These are phyloP conservation scores for Aspergillus bombycis DNA, from an alignment of 2,329 filamentous ascomycete genomes.

Conservation along the genomic window DNA sequence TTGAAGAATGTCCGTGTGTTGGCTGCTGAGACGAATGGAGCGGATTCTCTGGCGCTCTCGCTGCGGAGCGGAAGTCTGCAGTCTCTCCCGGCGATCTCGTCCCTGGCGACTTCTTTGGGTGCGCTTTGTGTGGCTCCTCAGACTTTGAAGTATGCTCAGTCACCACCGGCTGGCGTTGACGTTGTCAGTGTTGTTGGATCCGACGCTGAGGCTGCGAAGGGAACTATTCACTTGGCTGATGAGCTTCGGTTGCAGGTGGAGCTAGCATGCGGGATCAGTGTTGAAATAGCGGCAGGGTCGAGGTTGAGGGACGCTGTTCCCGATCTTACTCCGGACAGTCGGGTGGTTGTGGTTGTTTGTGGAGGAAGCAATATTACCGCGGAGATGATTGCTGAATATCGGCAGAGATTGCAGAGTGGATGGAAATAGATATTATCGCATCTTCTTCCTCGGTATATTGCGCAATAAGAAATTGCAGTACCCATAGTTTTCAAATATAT, in stretches of 20 bases:
- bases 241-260: constrained; percentile 80
- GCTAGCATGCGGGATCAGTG: constrained; percentile 76
- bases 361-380: constrained; percentile 55
- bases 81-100: constrained; percentile 69
- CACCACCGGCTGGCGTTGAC: constrained; percentile 40
- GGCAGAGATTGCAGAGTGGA: constrained; percentile 42
- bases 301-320: constrained; percentile 30
- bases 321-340: constrained; percentile 33
- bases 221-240: constrained; percentile 73
- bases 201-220: constrained; percentile 77
- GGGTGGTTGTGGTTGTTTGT: constrained; percentile 42
- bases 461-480: not conserved
- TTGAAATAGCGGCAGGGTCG: constrained; percentile 50
- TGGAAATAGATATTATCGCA: constrained; percentile 26
- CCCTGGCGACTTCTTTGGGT: constrained; percentile 71
- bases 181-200: constrained; percentile 64
- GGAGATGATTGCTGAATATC: constrained; percentile 55
- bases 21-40: constrained; percentile 73
- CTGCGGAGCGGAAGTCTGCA: constrained; percentile 58
- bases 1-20: constrained; percentile 52
- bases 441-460: not conserved
- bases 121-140: constrained; percentile 65
- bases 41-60: constrained; percentile 66
- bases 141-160: constrained; percentile 64
- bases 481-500: not conserved